Base-by-base conservation (phyloP, 225 moss, liverwort and hornwort species). In the Sphagnum contortum region DNA sequence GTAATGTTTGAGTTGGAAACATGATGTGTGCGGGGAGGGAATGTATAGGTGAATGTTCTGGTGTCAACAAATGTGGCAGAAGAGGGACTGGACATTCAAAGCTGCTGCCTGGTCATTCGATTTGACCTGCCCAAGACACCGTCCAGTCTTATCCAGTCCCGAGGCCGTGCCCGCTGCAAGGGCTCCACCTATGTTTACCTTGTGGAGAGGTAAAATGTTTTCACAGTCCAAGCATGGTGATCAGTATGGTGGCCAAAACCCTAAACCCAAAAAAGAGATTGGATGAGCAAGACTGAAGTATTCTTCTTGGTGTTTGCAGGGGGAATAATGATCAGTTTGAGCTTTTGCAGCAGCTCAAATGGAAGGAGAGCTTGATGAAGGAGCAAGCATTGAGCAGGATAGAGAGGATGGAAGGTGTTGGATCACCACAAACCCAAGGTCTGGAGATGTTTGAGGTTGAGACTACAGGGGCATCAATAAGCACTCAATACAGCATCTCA, bases 51-150 rank as follows among this genome's bases (percentile, higher is more conserved):
- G 67, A 98, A 98, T 75, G 74, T 91, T 59, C 73, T 98, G 73
- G 89, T 98, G 68, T 93, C 98, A 51, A 98, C 98, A 66, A 87
- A 88, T 47, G 87, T 98, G 62, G 98, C 93, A 61, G 98, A 98
- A 83, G 98, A 98, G 80, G 98, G 98, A 63, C 93, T 98, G 55
- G 91, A 98, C 68, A 89, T 98, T 68, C 93, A 89, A 70, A 93
- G 83, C 77, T 98, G 98, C 66, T 86, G 75, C 69, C 83, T 93
- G 73, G 93, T 98, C 66, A 79, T 98, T 74, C 89, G 98, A 62
- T 98, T 93, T 73, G 89, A 98, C 73, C 72, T 83, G 66, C 98
- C 98, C 2, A 93, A 93, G 62, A 93, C 89, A 13, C 77, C 79
- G 61, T 85, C 87, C 64, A 98, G 98, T 75, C 80, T 82, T 48